phyloP scores from a whole-genome alignment of 2,329 filamentous ascomycete species.

The Colletotrichum chrysophilum region DNA sequence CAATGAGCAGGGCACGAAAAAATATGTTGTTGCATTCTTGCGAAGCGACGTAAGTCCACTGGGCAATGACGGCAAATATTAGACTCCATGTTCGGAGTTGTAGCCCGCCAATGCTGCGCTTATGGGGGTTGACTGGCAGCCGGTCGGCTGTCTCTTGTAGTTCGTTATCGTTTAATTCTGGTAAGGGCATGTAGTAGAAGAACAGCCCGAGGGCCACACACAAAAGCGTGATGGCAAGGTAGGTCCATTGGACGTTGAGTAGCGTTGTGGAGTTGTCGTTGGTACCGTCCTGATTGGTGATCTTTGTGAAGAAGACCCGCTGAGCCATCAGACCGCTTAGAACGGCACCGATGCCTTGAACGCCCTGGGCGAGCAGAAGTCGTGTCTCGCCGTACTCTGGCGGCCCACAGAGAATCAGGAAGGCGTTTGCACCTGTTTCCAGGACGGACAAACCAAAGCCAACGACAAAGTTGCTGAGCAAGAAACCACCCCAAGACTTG shows the following conservation, averaged over 20 bases:
- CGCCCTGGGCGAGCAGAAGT: conserved; percentile 75
- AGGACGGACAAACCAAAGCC: conserved; percentile 78
- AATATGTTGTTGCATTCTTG: conserved; percentile 71
- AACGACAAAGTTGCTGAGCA: conserved; percentile 75
- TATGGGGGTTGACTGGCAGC: conserved; percentile 56
- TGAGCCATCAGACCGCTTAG: conserved; percentile 75
- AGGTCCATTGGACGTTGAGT: conserved; percentile 83
- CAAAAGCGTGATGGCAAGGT: conserved; percentile 79
- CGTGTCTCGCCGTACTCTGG: conserved; percentile 75
- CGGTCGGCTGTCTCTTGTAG: conserved; percentile 53
- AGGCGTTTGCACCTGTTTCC: conserved; percentile 83
- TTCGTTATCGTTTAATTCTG: conserved; percentile 63
- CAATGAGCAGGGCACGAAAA: conserved; percentile 57
- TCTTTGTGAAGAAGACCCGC: conserved; percentile 72
- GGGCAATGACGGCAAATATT: conserved; percentile 73
- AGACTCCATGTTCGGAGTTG: conserved; percentile 63
- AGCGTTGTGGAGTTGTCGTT: conserved; percentile 51
- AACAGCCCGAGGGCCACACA: conserved; percentile 73
- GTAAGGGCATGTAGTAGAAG: conserved; percentile 72
- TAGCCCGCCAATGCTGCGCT: conserved; percentile 51
- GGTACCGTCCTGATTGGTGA: conserved; percentile 41
- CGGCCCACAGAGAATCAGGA: conserved; percentile 74
- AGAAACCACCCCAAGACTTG: conserved; percentile 78
- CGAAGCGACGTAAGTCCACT: conserved; percentile 80
- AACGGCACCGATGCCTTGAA: conserved; percentile 78